These are phyloP conservation scores for Theobroma cacao DNA, from an alignment of 345 rosid genomes.

Conservation along the genomic window DNA sequence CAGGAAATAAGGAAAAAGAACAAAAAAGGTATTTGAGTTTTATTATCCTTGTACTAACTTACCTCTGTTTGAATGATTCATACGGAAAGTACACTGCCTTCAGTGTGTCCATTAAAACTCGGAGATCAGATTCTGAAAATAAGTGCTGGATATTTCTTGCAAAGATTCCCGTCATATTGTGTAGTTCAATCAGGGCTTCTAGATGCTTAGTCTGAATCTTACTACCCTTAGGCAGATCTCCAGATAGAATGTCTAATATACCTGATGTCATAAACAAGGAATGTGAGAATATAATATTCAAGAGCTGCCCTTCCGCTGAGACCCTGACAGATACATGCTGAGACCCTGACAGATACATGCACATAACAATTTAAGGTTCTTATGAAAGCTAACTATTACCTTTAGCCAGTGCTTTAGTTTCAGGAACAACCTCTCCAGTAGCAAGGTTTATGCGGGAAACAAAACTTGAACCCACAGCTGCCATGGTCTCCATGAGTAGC, in stretches of 20 bases:
- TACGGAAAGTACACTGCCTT: slow-evolving; percentile 89
- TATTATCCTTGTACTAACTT: slow-evolving; percentile 16
- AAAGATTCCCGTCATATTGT: slow-evolving; percentile 79
- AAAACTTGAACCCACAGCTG: slow-evolving; percentile 64
- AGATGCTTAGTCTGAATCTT: slow-evolving; percentile 91
- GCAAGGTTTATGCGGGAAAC: slow-evolving; percentile 83
- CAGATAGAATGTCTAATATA: slow-evolving; percentile 79
- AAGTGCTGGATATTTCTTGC: slow-evolving; percentile 88
- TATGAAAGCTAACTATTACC: slow-evolving; percentile 37
- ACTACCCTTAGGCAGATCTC: slow-evolving; percentile 92
- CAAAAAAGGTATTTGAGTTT: not conserved
- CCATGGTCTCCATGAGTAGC: slow-evolving; percentile 84
- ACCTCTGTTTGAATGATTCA: slow-evolving; percentile 92
- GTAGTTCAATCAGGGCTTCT: slow-evolving; percentile 87
- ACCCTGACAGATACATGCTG: not conserved
- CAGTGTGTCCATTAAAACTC: slow-evolving; percentile 70
- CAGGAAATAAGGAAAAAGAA: not conserved
- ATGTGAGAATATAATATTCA: slow-evolving; percentile 17
- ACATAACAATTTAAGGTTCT: not conserved
- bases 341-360: not conserved
- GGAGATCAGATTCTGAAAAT: slow-evolving; percentile 83
- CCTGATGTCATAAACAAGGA: slow-evolving; percentile 42
- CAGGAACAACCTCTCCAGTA: slow-evolving; percentile 88
- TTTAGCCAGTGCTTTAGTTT: slow-evolving; percentile 86
- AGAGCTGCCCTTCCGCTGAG: not conserved